These are phyloP conservation scores for Rhexocercosporidium sp. DNA, from an alignment of 2,329 filamentous ascomycete species.

Conservation along the genomic window DNA sequence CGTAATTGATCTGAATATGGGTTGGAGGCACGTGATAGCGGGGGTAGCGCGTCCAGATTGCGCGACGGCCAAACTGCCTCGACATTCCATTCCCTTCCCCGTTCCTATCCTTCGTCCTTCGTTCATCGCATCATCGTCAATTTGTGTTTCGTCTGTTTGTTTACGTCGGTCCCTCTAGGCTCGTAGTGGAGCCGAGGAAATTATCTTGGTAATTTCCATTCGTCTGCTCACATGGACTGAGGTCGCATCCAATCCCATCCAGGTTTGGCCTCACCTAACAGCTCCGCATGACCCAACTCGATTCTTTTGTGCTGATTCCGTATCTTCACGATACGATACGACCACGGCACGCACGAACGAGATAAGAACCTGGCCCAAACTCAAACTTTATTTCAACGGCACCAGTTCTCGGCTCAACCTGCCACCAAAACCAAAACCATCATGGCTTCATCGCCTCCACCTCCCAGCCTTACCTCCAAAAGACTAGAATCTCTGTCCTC, in stretches of 20 bases:
- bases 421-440: neutral
- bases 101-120: neutral
- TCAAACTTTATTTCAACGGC: too few species aligned
- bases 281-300: too few species aligned
- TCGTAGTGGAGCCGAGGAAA: neutral
- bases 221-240: neutral
- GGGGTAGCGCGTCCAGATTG: neutral
- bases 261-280: neutral
- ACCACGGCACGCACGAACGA: too few species aligned
- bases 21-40: neutral
- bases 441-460: conserved; percentile 11
- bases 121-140: neutral
- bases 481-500: conserved; percentile 7
- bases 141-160: neutral
- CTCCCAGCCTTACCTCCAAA: conserved; percentile 6
- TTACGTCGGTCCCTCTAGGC: neutral
- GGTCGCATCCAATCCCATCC: neutral
- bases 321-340: too few species aligned
- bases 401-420: too few species aligned
- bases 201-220: neutral
- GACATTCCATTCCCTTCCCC: neutral
- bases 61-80: neutral
- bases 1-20: neutral
- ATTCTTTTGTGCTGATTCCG: neutral
- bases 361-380: too few species aligned